These are phyloP conservation scores for Obelidium mucronatum DNA, from an alignment of 192 early-diverging fungal species.

Conservation along the genomic window DNA sequence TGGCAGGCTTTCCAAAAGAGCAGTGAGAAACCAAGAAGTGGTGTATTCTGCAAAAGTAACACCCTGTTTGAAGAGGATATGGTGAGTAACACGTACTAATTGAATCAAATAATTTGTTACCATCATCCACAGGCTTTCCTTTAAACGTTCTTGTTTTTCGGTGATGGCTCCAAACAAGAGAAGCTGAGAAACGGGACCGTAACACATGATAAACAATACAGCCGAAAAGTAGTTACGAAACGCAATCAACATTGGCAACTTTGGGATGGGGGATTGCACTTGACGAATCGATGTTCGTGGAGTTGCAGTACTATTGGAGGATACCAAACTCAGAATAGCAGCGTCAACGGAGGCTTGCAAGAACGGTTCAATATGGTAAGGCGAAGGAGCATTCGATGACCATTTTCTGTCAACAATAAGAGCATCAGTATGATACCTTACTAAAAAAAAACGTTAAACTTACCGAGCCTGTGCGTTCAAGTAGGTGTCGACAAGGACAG, in stretches of 20 bases:
- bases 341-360: background rate
- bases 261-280: background rate
- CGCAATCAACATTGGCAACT: background rate
- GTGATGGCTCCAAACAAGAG: background rate
- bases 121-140: constrained; percentile 1
- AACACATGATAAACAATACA: background rate
- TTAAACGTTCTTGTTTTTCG: background rate
- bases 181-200: background rate
- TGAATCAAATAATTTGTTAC: background rate
- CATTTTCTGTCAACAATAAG: background rate
- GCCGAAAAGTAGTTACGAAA: background rate
- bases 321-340: background rate
- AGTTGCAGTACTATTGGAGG: background rate
- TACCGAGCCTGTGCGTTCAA: background rate
- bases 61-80: background rate
- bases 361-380: background rate
- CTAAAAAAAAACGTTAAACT: background rate
- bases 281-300: background rate
- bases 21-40: constrained; percentile 21
- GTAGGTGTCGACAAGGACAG: background rate
- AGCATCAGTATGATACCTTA: background rate
- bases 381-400: background rate
- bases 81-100: background rate
- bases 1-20: constrained; percentile 2
- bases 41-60: constrained; percentile 9